A percentile compares a stretch with the other conserved stretches of the same genome.
Evolutionary conservation across 805 yeast species (phyloP).

Genomic region (Wickerhamiella sergipiensis): DNA sequence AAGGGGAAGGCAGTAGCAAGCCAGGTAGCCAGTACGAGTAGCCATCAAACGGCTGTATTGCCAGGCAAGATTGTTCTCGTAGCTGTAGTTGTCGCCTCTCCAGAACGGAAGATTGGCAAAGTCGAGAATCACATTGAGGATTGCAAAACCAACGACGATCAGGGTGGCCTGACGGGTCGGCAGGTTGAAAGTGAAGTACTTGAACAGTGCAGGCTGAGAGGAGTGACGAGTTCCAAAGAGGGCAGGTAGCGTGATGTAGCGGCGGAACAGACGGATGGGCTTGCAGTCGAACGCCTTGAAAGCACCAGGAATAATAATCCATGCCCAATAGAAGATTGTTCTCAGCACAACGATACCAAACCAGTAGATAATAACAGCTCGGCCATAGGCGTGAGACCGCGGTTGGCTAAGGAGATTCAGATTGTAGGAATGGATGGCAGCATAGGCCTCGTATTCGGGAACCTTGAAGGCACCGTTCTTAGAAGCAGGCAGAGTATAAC

Average conservation of each 20-base stretch:
- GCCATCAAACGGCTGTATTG: conserved; percentile 1
- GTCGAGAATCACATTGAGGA: conserved; percentile 9
- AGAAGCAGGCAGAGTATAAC: neutral
- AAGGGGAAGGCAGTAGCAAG: conserved; percentile 31
- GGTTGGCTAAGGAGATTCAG: neutral
- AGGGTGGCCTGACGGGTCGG: conserved; percentile 31
- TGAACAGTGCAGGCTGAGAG: conserved; percentile 6
- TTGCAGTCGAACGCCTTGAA: neutral
- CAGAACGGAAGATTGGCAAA: neutral
- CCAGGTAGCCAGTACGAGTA: conserved; percentile 8
- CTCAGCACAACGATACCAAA: conserved; percentile 1
- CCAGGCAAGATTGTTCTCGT: neutral
- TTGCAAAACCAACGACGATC: conserved; percentile 23
- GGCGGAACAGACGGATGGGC: neutral
- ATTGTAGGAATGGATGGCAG: neutral
- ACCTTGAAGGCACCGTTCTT: neutral
- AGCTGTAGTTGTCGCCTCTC: neutral
- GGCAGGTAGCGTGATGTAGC: conserved; percentile 19
- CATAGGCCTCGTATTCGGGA: neutral
- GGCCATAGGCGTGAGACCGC: neutral
- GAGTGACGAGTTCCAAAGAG: conserved; percentile 18
- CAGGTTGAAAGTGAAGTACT: conserved; percentile 12
- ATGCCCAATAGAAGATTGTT: neutral
- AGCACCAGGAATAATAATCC: neutral
- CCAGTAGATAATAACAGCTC: neutral